Base-by-base conservation (phyloP, 139 green algal species). In the Micromonas commoda region DNA sequence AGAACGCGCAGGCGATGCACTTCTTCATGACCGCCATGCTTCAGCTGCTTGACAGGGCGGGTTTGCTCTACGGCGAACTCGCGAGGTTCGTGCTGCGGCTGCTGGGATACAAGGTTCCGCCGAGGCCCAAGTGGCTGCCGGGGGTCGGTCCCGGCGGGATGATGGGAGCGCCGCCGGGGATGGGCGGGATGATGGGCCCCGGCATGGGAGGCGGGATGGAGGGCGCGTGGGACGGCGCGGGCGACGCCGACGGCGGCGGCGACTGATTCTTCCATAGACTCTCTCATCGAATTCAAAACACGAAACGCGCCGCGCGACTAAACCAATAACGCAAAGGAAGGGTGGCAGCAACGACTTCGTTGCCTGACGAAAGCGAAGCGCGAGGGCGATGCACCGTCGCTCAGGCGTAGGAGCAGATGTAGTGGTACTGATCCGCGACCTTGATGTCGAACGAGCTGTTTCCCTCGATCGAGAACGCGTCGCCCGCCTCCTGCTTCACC, bases 21-120 rank as follows among this genome's bases (percentile, higher is more conserved):
- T 98, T 99, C 82, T 98, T 99, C 85, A 93, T 99, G 34, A 90
- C 85, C 0, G 92, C 93, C 1, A 78, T 99, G 71, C 86, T 99
- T 29, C 90, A 97, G 87, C 88, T 99, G 35, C 82, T 97, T 37
- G 95, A 99, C 82, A 87, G 92, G 2, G 89, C 89, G 5, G 94
- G 95, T 1, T 91, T 87, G 0, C 75, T 99, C 26, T 99, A 98
- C 79, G 92, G 88, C 0, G 95, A 99, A 86, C 77, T 98, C 1
- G 92, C 92, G 0, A 83, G 95, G 23, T 97, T 97, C 72, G 82
- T 97, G 3, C 87, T 98, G 73, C 88, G 93, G 21, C 45, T 97
- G 60, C 83, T 98, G 64, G 91, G 91, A 26, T 89, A 87, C 67
- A 87, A 73, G n/a, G 45, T 67, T 28, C 53, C 53, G 60, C 24